Percentiles rank a stretch among this genome's conserved stretches.
Conservation (phyloP, 1,284 basidiomycete species). For the Apiotrichum mycotoxinovorans region DNA sequence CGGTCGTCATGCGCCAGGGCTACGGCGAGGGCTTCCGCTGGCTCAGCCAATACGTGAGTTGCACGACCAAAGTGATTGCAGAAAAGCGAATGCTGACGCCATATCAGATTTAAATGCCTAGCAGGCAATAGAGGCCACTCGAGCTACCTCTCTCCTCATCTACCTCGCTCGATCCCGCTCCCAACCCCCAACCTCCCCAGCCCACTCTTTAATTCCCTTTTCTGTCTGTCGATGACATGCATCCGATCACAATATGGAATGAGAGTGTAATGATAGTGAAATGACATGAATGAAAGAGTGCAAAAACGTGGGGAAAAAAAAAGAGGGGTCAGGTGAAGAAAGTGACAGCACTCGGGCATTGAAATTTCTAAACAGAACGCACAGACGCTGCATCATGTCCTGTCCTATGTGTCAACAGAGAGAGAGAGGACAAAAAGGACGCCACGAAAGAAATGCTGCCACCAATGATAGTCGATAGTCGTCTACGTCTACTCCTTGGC, state of each 20-base stretch:
- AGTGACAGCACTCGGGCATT: background rate
- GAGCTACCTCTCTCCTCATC: background rate
- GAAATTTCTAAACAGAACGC: background rate
- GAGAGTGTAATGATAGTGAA: background rate
- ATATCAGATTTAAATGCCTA: conserved; percentile 4
- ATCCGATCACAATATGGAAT: conserved; percentile 9
- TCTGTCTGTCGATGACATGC: conserved; percentile 3
- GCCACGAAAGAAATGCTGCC: too few relatives aligned
- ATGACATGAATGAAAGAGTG: background rate
- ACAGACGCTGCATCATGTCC: background rate
- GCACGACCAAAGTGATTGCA: background rate
- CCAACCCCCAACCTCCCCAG: background rate
- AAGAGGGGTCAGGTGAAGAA: background rate
- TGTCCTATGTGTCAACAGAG: too few relatives aligned
- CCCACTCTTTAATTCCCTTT: conserved; percentile 4
- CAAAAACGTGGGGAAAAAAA: background rate
- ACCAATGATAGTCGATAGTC: too few relatives aligned
- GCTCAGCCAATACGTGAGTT: conserved; percentile 91
- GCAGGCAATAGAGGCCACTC: background rate
- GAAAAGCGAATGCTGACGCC: background rate
- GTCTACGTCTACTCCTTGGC: background rate
- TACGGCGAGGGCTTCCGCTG: conserved; percentile 99
- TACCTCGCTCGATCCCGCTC: background rate
- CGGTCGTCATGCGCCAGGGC: conserved; percentile 97
- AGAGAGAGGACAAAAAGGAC: too few relatives aligned